Evolutionary conservation across 108 stramenopile genomes (phyloP), one percentile per base, ranked within the genome.

Genomic region (Cyclotella baltica): DNA sequence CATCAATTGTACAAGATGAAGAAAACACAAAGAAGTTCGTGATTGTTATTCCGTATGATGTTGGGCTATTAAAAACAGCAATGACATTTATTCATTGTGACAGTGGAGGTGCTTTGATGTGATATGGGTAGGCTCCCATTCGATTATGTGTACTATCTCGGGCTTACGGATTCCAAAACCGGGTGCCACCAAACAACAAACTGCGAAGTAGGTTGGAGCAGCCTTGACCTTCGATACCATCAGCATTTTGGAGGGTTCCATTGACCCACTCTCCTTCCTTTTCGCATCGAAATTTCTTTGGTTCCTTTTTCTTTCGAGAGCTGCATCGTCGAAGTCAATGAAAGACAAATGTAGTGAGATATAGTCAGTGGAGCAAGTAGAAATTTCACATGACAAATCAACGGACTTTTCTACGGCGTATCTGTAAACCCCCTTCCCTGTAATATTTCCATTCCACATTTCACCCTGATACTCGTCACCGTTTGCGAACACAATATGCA

Each of bases 401-500:
- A 40, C 36, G 8, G 18, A 64, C 63, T 23, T 3, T 27, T 62
- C 67, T 3, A 4, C 30, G 22, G 47, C 46, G 29, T 55, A 25
- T 59, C 46, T 59, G 30, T 68, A 70, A 18, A 62, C 33, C 15
- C 79, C 79, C 47, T 69, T 59, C 4, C 79, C 79, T 28, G 74
- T 75, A 40, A 80, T 69, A 2, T n/a, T 23, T 27, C 79, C 79
- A 62, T 61, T 29, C 10, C 27, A 47, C 79, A 80, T 75, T 25
- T 75, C 36, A 22, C 79, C 79, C 38, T 80, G 23, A 43, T 75
- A 80, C 3, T 25, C 37, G 16, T 64, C 67, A 18, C 74, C 74
- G 27, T 75, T 65, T 22, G 55, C 19, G 23, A 69, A 80, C n/a
- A 46, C 22, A 29, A 80, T 69, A 4, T 48, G 31, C 19, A 68